Evolutionary conservation across 2,329 filamentous ascomycete species (phyloP).

Genomic region (Dothideomycetidae sp.): DNA sequence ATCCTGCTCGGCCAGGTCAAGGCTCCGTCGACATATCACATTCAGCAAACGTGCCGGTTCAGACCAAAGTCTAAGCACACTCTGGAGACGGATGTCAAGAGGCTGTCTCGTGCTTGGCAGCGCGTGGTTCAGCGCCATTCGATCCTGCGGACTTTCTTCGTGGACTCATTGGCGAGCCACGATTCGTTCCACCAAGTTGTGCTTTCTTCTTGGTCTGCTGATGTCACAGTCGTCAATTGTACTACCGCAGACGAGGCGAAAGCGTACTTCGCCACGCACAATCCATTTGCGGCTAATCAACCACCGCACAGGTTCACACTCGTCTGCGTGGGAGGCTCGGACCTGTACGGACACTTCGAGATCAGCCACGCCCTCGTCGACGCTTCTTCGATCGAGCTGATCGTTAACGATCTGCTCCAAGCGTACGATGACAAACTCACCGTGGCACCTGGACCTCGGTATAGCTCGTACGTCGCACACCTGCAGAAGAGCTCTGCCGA

Average conservation of each 20-base stretch:
- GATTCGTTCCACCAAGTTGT: not conserved
- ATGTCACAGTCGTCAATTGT: not conserved
- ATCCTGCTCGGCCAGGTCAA: conserved; percentile 11
- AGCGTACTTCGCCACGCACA: not conserved
- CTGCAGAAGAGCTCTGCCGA: not conserved
- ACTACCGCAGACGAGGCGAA: not conserved
- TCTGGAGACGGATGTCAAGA: not conserved
- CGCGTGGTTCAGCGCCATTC: not conserved
- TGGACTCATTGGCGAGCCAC: not conserved
- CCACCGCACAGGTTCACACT: not conserved
- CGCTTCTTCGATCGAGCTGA: conserved; percentile 28
- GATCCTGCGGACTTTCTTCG: not conserved
- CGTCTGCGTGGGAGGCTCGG: not conserved
- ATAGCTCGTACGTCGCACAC: not conserved
- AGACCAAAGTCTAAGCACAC: too few relatives aligned
- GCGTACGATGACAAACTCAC: not conserved
- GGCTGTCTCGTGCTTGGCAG: not conserved
- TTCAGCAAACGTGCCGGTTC: too few relatives aligned
- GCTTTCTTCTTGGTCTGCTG: not conserved
- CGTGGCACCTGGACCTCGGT: not conserved
- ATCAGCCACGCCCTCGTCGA: conserved; percentile 36
- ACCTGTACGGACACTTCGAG: conserved; percentile 24
- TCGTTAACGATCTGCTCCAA: not conserved
- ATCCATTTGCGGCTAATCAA: not conserved
- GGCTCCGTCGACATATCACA: conserved; percentile 11